Evolutionary conservation across 106 monocot genomes (phyloP), one percentile per base, ranked within the genome.

Genomic region (Dactylorhiza incarnata): DNA sequence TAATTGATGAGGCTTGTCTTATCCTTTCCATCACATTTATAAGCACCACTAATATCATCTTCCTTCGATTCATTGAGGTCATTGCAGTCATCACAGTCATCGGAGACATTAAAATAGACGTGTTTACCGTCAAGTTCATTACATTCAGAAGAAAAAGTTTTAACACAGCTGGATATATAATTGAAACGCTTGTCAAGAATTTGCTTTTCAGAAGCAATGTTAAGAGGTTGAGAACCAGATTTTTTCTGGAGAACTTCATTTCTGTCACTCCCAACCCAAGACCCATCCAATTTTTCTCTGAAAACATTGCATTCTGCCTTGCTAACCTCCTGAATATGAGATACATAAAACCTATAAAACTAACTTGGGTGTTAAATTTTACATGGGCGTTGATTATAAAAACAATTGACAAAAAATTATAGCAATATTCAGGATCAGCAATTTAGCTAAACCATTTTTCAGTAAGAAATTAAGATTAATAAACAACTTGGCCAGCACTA

Each of bases 91-190:
- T 79, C 81, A 5, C 70, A 84, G 62, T 82, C 83, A 81, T 81
- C 85, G 3, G 89, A 84, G 11, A 86, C 82, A 83, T 76, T 56
- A 79, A 91, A 91, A 46, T 62, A 86, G 29, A 86, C 86, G 49
- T 97, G 97, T 46, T 89, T 84, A 17, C 83, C 85, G 73, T 74
- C 52, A 71, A 77, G 78, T 74, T 46, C 82, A 52, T 74, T 76
- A 68, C 76, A 80, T 56, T 72, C 25, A 76, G 89, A 81, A 4
- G 94, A 83, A 51, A 95, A 92, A 55, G 48, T n/a, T 54, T 95
- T 84, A 7, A 95, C 49, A 54, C 86, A 83, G 9, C 75, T 79
- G 48, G 85, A 84, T 73, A 97, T 83, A 65, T 53, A 76, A 81
- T 74, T 76, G 83, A 89, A 97, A 22, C 82, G 80, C 72, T 61